A percentile compares a stretch with the other conserved stretches of the same genome.
Conservation (phyloP, 176 grass and related monocot genomes). For the Avena sativa region DNA sequence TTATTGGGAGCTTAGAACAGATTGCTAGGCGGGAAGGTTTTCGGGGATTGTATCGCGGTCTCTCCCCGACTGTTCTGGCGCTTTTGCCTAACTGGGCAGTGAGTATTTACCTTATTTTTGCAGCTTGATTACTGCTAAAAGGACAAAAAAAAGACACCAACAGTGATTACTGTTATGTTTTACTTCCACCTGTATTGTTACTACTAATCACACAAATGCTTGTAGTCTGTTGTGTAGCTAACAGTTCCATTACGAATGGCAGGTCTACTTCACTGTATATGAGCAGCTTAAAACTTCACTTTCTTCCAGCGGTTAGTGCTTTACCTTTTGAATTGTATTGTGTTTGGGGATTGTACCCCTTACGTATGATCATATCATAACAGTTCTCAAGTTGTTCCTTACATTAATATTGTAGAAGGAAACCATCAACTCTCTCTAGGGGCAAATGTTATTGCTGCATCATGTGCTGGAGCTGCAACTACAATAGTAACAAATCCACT, state of each 20-base stretch:
- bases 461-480: slow-evolving; percentile 96
- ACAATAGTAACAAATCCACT: slow-evolving; percentile 90
- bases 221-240: slow-evolving; percentile 29
- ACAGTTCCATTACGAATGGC: slow-evolving; percentile 25
- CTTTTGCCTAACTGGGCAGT: slow-evolving; percentile 98
- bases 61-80: slow-evolving; percentile 86
- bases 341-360: neutral
- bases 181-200: neutral
- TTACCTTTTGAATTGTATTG: slow-evolving; percentile 34
- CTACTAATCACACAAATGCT: neutral
- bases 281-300: slow-evolving; percentile 88
- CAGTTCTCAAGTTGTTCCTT: slow-evolving; percentile 25
- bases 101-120: slow-evolving; percentile 54
- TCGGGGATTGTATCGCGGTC: slow-evolving; percentile 87
- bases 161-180: slow-evolving; percentile 13
- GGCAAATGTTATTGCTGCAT: slow-evolving; percentile 89
- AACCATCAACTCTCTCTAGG: slow-evolving; percentile 75
- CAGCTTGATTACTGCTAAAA: slow-evolving; percentile 8
- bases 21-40: slow-evolving; percentile 85
- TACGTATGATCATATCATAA: slow-evolving; percentile 7
- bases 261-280: slow-evolving; percentile 97
- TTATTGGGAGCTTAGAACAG: slow-evolving; percentile 84
- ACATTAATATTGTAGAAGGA: slow-evolving; percentile 68
- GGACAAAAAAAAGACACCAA: neutral
- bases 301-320: slow-evolving; percentile 74